These are phyloP conservation scores for Colletotrichum sojae DNA, from an alignment of 2,329 filamentous ascomycete species.

Conservation along the genomic window DNA sequence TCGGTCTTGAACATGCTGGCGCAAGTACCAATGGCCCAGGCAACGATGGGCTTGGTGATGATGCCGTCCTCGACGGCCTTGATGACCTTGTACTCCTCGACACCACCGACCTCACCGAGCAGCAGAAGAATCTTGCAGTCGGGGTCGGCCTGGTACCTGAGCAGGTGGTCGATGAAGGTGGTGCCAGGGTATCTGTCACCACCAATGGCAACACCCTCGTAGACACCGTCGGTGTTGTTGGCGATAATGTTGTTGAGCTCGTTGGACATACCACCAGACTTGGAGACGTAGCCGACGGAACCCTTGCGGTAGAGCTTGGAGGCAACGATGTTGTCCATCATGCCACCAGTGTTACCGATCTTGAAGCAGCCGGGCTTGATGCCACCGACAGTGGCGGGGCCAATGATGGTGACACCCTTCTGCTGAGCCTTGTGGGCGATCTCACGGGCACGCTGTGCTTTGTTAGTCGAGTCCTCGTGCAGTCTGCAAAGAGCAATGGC, in stretches of 20 bases:
- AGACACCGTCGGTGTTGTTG: constrained; percentile 96
- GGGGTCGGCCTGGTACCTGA: constrained; percentile 96
- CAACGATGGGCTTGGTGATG: constrained; percentile 98
- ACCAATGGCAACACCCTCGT: constrained; percentile 99
- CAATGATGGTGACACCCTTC: constrained; percentile 99
- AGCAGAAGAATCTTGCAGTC: constrained; percentile 98
- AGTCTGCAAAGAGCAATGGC: neutral
- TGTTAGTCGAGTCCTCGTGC: constrained; percentile 41
- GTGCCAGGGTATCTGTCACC: constrained; percentile 99
- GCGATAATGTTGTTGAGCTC: constrained; percentile 99
- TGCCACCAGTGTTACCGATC: constrained; percentile 99
- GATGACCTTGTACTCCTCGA: constrained; percentile 99
- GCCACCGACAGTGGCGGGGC: constrained; percentile 97
- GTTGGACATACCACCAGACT: constrained; percentile 99
- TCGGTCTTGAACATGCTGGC: constrained; percentile 99
- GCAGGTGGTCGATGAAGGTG: constrained; percentile 98
- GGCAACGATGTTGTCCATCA: constrained; percentile 99
- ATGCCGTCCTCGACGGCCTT: constrained; percentile 94
- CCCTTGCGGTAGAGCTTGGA: constrained; percentile 99
- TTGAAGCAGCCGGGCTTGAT: constrained; percentile 99
- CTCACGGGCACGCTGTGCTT: constrained; percentile 87
- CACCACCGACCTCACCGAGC: constrained; percentile 98
- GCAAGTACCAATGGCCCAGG: constrained; percentile 99
- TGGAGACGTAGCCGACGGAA: constrained; percentile 99
- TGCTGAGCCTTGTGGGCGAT: constrained; percentile 96